Base-by-base conservation (phyloP, 805 yeast genomes). In the Starmerella khaoyaiensis region DNA sequence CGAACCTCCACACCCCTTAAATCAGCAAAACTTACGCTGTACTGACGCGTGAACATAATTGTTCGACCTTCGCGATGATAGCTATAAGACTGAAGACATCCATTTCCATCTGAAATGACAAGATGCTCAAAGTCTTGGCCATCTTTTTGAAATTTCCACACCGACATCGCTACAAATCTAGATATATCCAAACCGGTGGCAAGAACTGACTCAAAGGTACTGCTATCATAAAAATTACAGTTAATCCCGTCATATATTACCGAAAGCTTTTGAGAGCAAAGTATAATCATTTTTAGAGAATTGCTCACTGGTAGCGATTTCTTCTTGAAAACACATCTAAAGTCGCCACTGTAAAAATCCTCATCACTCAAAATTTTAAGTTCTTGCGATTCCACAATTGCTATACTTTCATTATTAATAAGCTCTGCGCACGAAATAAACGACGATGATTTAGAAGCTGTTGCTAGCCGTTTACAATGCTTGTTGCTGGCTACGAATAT, bases 71-170 rank as follows among this genome's bases (percentile, higher is more conserved):
- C 28, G 9, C 46, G 37, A n/a, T 25, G 12, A 10, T 39, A 21
- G 1, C 41, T 18, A 36, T 42, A 42, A 12, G 46, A 36, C 26
- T 39, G 40, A 3, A 42, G 15, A n/a, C 12, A 16, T 2, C 36
- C 34, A 10, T 20, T n/a, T 7, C 41, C 41, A n/a, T 31, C 39
- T 2, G 35, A 16, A 8, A 39, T 31, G 1, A 42, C 20, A 2
- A 42, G 30, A 8, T 42, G 42, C 27, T 42, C 44, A 17, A 14
- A 4, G 23, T 25, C 2, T n/a, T n/a, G n/a, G n/a, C 37, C 43
- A 1, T 33, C 14, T 10, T n/a, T 16, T 4, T 19, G 15, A n/a
- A 42, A 33, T 14, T 20, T 26, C 44, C 46, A 42, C 5, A 42
- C 12, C 1, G 24, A 4, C 15, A 31, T 21, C 6, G 12, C 14